Evolutionary conservation across 2,329 filamentous ascomycete genomes (phyloP), one percentile per base, ranked within the genome.

Genomic region (Penicillium italicum): DNA sequence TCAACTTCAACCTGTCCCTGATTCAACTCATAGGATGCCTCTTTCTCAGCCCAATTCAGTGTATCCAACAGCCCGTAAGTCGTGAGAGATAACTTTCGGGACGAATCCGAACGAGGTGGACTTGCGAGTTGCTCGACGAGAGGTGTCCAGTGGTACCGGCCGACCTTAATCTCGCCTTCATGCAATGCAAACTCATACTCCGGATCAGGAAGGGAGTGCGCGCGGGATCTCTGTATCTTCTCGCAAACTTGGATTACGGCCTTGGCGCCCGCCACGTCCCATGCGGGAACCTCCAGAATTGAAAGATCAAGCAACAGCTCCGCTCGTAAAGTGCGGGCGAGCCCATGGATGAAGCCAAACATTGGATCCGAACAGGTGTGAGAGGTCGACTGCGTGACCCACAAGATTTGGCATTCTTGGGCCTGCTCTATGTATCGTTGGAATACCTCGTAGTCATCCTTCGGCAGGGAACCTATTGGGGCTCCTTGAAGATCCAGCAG

Each of bases 151-250:
- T 59, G 47, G 24, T 40, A 62, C 10, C 60, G 41, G 37, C 44
- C 36, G 36, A 58, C 48, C 59, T 64, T 28, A 22, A 59, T 41
- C 20, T 42, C 9, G 49, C 24, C 52, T 11, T 53, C 37, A 9
- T 55, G 36, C 4, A 55, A 26, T 8, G 51, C 26, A 31, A 49
- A 62, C 9, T 62, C 60, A 44, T 56, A 53, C 30, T 61, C 55
- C 7, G 45, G 36, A n/a, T 46, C 26, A 4, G 38, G 38, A 20
- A 50, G 46, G n/a, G 30, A 43, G 5, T 30, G 14, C 0, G 9
- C 18, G n/a, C 42, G 41, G 2, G 42, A 42, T 18, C n/a, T 16
- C 11, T 48, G 34, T 10, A 61, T 52, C 26, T 57, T 60, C 26
- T 47, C 26, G 10, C 38, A 48, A 2, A 60, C 46, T 4, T 50